phyloP scores from a whole-genome alignment of 306 rosid genomes.

The Quillaja saponaria region DNA sequence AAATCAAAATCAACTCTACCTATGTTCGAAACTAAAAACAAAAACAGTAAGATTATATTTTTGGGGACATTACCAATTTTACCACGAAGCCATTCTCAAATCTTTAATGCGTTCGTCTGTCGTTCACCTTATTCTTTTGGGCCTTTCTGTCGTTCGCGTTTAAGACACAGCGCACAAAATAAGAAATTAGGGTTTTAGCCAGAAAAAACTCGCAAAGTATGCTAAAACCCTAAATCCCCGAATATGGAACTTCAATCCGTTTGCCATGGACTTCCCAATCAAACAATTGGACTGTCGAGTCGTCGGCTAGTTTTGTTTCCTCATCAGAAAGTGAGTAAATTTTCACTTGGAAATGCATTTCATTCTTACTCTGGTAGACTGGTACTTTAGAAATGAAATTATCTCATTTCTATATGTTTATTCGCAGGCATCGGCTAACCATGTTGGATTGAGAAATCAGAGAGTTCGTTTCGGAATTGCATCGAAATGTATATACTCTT shows the following conservation, averaged over 20 bases:
- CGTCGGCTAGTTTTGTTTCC: constrained; percentile 20
- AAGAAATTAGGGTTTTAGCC: constrained; percentile 34
- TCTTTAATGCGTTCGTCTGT: no score
- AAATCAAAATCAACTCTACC: no score
- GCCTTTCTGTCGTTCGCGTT: no score
- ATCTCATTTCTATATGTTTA: constrained; percentile 13
- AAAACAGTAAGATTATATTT: no score
- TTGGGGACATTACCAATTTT: no score
- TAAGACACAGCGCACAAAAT: no score
- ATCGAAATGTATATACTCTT: constrained; percentile 35
- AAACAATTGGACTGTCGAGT: constrained; percentile 22
- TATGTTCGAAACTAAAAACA: no score
- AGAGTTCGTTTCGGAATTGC: constrained; percentile 24
- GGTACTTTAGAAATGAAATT: no score
- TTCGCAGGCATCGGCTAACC: constrained; percentile 28
- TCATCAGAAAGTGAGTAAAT: constrained; percentile 17
- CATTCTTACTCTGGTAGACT: constrained; percentile 2
- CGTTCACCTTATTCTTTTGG: no score
- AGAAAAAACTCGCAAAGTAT: background rate
- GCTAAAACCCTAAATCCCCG: constrained; percentile 43
- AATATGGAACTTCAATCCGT: constrained; percentile 47
- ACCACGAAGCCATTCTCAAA: no score
- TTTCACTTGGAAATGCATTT: constrained; percentile 8
- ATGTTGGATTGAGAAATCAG: constrained; percentile 19
- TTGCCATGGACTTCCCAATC: constrained; percentile 47